Conservation (phyloP, 768 basidiomycete genomes). For the Podaxis pistillaris region DNA sequence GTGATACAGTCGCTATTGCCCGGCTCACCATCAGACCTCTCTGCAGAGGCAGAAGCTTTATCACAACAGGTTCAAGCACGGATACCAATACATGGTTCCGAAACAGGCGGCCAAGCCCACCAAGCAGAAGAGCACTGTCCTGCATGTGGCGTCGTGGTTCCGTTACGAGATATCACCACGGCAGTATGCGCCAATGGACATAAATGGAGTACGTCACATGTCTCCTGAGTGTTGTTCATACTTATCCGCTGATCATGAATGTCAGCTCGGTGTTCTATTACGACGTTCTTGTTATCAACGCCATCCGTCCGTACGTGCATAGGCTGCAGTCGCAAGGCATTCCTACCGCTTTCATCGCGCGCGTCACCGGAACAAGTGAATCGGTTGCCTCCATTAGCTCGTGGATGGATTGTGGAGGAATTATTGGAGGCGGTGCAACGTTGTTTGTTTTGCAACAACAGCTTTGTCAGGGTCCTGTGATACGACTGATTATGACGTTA, state of each 20-base stretch:
- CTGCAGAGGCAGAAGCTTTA: conserved; percentile 32
- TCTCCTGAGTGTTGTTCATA: background rate
- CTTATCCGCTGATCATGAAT: background rate
- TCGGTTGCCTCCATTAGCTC: conserved; percentile 47
- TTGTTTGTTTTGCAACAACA: conserved; percentile 72
- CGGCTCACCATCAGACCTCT: conserved; percentile 41
- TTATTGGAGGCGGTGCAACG: conserved; percentile 62
- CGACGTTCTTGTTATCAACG: conserved; percentile 78
- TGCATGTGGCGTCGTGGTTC: conserved; percentile 64
- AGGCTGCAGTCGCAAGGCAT: conserved; percentile 78
- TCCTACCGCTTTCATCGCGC: conserved; percentile 53
- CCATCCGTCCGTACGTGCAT: conserved; percentile 77
- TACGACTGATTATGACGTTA: conserved; percentile 26
- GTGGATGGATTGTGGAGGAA: conserved; percentile 64
- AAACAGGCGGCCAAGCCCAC: conserved; percentile 13
- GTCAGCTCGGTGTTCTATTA: conserved; percentile 76
- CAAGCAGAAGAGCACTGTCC: conserved; percentile 67
- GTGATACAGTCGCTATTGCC: conserved; percentile 58
- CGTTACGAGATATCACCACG: conserved; percentile 53
- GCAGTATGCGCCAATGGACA: conserved; percentile 75
- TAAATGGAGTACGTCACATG: conserved; percentile 60
- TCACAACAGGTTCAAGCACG: conserved; percentile 26
- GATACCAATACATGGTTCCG: conserved; percentile 20
- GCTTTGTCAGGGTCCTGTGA: conserved; percentile 56
- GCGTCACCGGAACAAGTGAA: conserved; percentile 28